A percentile compares a stretch with the other conserved stretches of the same genome.
These are phyloP conservation scores for Myriosclerotinia duriaeana DNA, from an alignment of 2,329 filamentous ascomycete genomes.

Conservation along the genomic window DNA sequence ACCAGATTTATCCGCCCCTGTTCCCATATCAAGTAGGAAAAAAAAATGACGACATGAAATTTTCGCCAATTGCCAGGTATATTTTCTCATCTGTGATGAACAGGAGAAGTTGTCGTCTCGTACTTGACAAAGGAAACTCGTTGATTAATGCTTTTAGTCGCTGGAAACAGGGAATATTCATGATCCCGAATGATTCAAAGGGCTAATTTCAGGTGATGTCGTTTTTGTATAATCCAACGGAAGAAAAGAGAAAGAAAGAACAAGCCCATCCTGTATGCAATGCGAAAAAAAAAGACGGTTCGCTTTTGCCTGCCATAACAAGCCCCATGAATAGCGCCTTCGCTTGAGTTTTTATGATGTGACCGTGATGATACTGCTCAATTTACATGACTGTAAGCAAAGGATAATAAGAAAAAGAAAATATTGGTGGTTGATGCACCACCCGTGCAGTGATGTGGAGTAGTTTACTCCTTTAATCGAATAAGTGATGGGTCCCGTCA, in stretches of 20 bases:
- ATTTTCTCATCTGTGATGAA: constrained; percentile 9
- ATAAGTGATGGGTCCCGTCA: constrained; percentile 19
- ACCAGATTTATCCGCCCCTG: background rate
- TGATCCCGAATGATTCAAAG: constrained; percentile 11
- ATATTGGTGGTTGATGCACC: constrained; percentile 17
- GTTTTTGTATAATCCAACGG: constrained; percentile 23
- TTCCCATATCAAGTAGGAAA: constrained; percentile 10
- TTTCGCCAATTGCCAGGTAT: constrained; percentile 16
- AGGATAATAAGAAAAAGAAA: constrained; percentile 16
- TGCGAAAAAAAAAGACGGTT: constrained; percentile 17
- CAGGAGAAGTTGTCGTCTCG: background rate
- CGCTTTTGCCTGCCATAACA: constrained; percentile 22
- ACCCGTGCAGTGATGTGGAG: constrained; percentile 2
- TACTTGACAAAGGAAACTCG: constrained; percentile 17
- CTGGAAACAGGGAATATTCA: constrained; percentile 7
- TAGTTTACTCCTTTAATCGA: constrained; percentile 12
- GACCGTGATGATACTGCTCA: constrained; percentile 21
- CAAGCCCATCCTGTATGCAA: constrained; percentile 20
- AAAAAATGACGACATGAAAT: constrained; percentile 10
- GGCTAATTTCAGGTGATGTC: constrained; percentile 17
- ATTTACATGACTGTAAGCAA: constrained; percentile 24
- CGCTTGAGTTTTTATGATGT: constrained; percentile 22
- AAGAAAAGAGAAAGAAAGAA: background rate
- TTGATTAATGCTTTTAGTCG: constrained; percentile 22
- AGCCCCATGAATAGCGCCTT: constrained; percentile 22